Evolutionary conservation across 2,329 filamentous ascomycete genomes (phyloP), one percentile per base, ranked within the genome.

Genomic region (Polychaeton citri): DNA sequence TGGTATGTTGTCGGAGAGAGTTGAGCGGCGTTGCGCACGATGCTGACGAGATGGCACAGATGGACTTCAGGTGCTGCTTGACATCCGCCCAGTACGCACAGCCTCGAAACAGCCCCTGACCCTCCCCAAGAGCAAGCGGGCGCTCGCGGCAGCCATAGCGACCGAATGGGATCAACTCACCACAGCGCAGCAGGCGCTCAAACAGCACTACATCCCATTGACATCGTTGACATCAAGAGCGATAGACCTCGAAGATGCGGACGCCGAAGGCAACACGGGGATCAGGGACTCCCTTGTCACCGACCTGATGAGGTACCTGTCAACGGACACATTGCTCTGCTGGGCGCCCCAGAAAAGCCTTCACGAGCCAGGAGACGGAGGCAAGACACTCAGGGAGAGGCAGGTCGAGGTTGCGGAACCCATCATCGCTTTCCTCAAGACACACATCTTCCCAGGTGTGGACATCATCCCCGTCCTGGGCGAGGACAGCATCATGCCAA

Each of bases 301-400:
- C 13, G 78, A 75, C 43, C 63, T 90, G 35, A 72, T 96, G 69
- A 74, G 81, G 32, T 96, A 96, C 59, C 71, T 98, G 18, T 78
- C 86, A 49, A 96, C 90, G 1, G 90, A 98, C 61, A 87, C 84
- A 0, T 64, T 96, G 21, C 74, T 98, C 2, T 96, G 88, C 71
- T 94, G 86, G 83, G 85, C 75, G 13, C 78, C 78, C 0, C 68
- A 68, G 50, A 62, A 62, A 38, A 62, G 61, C 32, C 46, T 63
- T 40, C 60, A 70, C 54, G 57, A 75, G 28, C 57, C 64, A 19
- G 59, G 57, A 30, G 66, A 68, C 37, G 64, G 63, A 21, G 66
- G 76, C 16, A 44, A 44, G 30, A 46, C 45, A 8, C 67, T 98
- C 35, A 71, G 85, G 12, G 70, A 81, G 32, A 64, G 78, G 15